Evolutionary conservation across 176 grass and related monocot species (phyloP).

Genomic region (Saccharum spontaneum): DNA sequence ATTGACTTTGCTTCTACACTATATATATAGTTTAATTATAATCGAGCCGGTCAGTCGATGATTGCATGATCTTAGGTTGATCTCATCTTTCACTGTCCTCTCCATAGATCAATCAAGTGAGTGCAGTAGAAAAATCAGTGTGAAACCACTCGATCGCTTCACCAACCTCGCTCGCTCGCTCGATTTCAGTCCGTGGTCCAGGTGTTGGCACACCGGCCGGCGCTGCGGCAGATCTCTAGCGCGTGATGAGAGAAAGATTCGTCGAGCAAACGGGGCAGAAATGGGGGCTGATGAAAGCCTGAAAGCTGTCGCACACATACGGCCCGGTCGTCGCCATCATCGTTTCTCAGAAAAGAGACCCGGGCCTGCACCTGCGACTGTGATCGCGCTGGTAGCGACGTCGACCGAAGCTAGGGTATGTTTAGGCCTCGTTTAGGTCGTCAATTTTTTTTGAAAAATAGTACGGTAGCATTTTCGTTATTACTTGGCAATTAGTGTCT

Average conservation of each 20-base stretch:
- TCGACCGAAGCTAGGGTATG: conserved; percentile 25
- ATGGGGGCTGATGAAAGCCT: conserved; percentile 20
- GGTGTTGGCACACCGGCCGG: conserved; percentile 33
- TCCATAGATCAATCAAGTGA: no score
- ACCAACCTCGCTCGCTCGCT: conserved; percentile 3
- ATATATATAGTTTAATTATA: background rate
- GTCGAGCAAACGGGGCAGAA: background rate
- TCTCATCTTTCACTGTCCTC: no score
- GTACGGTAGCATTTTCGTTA: no score
- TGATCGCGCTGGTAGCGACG: conserved; percentile 17
- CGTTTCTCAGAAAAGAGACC: background rate
- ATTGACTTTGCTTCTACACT: conserved; percentile 10
- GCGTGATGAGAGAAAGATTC: conserved; percentile 29
- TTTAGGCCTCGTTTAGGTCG: no score
- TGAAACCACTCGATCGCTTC: background rate
- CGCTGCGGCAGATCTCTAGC: conserved; percentile 32
- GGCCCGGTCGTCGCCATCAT: conserved; percentile 8
- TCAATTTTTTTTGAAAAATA: no score
- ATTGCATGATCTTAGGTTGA: conserved; percentile 19
- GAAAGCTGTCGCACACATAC: background rate
- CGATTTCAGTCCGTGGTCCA: conserved; percentile 5
- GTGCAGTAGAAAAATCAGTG: background rate
- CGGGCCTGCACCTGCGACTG: conserved; percentile 1
- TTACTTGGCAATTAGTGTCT: no score
- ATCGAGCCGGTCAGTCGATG: background rate